These are phyloP conservation scores for Funneliformis mosseae DNA, from an alignment of 192 early-diverging fungal species.

Conservation along the genomic window DNA sequence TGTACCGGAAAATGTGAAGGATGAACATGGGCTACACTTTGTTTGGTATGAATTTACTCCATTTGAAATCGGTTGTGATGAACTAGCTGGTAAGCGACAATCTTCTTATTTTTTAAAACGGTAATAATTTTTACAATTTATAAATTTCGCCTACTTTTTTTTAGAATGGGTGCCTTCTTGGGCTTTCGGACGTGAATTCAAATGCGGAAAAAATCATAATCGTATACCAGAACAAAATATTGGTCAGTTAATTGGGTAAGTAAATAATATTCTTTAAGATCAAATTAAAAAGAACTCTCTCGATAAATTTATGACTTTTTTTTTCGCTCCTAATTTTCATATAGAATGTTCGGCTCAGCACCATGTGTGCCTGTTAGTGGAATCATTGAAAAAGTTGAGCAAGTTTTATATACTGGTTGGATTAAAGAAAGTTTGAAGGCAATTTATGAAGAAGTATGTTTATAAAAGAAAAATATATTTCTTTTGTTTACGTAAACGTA, in stretches of 20 bases:
- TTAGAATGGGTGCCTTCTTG: constrained; percentile 75
- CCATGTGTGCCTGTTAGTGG: constrained; percentile 55
- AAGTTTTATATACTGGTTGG: constrained; percentile 22
- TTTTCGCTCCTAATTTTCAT: not conserved
- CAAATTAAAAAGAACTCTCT: not conserved
- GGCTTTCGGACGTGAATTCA: constrained; percentile 76
- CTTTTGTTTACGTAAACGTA: not conserved
- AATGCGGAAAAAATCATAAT: constrained; percentile 59
- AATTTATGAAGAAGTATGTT: not conserved
- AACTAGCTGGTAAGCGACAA: constrained; percentile 54
- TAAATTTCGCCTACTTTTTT: not conserved
- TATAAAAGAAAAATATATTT: not conserved
- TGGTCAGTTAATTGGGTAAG: constrained; percentile 65
- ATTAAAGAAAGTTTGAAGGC: not conserved
- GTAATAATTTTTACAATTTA: not conserved
- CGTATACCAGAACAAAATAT: constrained; percentile 69
- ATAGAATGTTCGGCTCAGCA: constrained; percentile 51
- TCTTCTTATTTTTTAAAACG: not conserved
- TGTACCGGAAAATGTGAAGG: constrained; percentile 31
- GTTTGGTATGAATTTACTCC: constrained; percentile 88
- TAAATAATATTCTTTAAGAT: not conserved
- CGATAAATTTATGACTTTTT: not conserved
- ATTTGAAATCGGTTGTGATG: constrained; percentile 78
- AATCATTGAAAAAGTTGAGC: constrained; percentile 49
- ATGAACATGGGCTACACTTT: constrained; percentile 46